Evolutionary conservation across 2,329 filamentous ascomycete species (phyloP), one percentile per base, ranked within the genome.

Genomic region (Colletotrichum limetticola): DNA sequence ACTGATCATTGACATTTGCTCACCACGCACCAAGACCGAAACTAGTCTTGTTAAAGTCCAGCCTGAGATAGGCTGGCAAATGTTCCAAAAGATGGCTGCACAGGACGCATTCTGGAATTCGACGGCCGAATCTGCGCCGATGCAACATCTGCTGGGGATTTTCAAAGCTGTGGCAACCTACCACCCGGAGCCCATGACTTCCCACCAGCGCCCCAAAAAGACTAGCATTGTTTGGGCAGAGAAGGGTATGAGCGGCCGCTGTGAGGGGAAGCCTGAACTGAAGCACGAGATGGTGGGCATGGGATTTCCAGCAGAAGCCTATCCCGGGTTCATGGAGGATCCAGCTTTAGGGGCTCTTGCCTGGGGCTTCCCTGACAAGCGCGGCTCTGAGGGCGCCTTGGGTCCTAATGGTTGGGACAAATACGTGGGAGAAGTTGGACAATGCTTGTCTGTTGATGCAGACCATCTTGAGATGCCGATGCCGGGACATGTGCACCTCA

Each of bases 281-380:
- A n/a, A 49, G 7, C 26, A 19, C 56, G 52, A 60, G 37, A 32
- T 66, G 16, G 53, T 56, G 9, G 52, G 57, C 4, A 66, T 66
- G 63, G 53, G 63, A 14, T 66, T 46, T 53, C 63, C 63, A 9
- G 63, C 26, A 6, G 53, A 66, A 32, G 12, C 65, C n/a, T 67
- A 67, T 9, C 56, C 28, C 1, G 65, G 65, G 4, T 67, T 24
- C 14, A 67, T 67, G 65, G 65, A 67, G 26, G 26, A 67, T 32
- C 56, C 65, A 3, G 19, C 14, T 14, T n/a, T 67, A 12, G 65
- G 65, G 7, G 65, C 65, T 28, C 19, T 67, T 14, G 55, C 55
- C 16, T 67, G 65, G 65, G 22, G 65, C 4, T 22, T 68, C 8
- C 65, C 65, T 3, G 56, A 62, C 57, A 68, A 68, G 30, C 42